Evolutionary conservation across 495 filamentous ascomycete species (phyloP), one percentile per base, ranked within the genome.

Genomic region (Copromyces sp.): DNA sequence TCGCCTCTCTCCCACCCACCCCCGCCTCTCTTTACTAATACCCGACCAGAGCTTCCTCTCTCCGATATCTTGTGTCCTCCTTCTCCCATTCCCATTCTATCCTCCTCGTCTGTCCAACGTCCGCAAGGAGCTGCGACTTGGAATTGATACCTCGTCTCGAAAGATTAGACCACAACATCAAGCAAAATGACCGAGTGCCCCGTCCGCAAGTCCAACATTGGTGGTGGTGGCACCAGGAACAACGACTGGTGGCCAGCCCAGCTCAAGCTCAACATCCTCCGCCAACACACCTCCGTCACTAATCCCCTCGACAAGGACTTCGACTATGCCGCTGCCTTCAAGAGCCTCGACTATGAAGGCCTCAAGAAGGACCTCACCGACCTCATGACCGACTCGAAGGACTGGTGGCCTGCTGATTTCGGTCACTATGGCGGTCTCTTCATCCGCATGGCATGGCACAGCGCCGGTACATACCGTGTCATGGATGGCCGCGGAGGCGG

Each of bases 361-460:
- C 82, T 93, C 76, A 92, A 93, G 90, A 87, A 91, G 77, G 90
- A 93, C 76, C 80, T 93, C 3, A 72, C 81, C 35, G 82, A 81
- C 41, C 76, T 93, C 75, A 91, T 92, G 89, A 93, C 90, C 65
- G 89, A 91, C 79, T 93, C 90, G 37, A 87, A 93, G 82, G 88
- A 90, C 38, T 92, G 86, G 86, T 93, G 90, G 90, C 90, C 90
- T 11, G 90, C 90, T 24, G 90, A 93, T 80, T 91, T 91, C 78
- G 90, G 90, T 45, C 90, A 92, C 83, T 93, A 93, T 74, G 90
- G 90, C 73, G 90, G 90, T 79, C 85, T 93, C 69, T 92, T 93
- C 79, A 83, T 93, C 80, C 90, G 90, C 68, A 90, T 92, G 89
- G 90, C 90, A 68, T 93, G 90, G 90, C 90, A 93, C 84, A 89